These are phyloP conservation scores for Neopestalotiopsis rosae DNA, from an alignment of 2,329 filamentous ascomycete species.

Conservation along the genomic window DNA sequence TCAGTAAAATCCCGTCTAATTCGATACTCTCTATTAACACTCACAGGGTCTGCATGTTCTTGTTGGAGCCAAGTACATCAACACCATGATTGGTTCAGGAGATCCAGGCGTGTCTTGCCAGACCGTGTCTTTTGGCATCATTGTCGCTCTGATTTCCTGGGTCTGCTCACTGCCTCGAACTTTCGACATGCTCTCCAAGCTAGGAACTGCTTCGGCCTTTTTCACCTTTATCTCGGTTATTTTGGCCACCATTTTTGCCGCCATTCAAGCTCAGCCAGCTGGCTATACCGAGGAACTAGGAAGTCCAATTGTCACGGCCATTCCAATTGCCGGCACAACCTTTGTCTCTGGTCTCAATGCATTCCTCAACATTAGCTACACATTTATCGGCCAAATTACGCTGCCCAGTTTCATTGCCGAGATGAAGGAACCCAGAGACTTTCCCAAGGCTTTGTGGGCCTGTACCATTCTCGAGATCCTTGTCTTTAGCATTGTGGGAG, in stretches of 20 bases:
- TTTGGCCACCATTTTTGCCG: conserved; percentile 82
- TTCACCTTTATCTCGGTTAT: conserved; percentile 92
- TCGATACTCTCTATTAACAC: conserved; percentile 21
- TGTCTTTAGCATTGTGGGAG: conserved; percentile 82
- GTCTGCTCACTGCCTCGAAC: conserved; percentile 83
- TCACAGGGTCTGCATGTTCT: conserved; percentile 78
- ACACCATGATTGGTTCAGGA: conserved; percentile 79
- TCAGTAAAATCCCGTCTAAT: conserved; percentile 31
- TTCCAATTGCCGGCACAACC: conserved; percentile 73
- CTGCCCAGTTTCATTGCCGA: conserved; percentile 94
- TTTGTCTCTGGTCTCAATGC: conserved; percentile 86
- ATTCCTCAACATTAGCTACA: conserved; percentile 95
- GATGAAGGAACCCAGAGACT: conserved; percentile 82
- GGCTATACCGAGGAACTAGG: conserved; percentile 66
- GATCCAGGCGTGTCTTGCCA: conserved; percentile 65
- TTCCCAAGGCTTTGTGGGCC: conserved; percentile 90
- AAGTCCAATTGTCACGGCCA: conserved; percentile 68
- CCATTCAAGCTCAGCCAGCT: conserved; percentile 74
- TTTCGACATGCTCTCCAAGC: conserved; percentile 78
- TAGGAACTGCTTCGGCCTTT: conserved; percentile 79
- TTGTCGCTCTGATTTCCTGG: conserved; percentile 78
- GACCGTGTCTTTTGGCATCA: conserved; percentile 79
- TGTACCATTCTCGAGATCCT: conserved; percentile 89
- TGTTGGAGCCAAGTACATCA: conserved; percentile 84
- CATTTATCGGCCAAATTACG: conserved; percentile 95